A percentile compares a stretch with the other conserved stretches of the same genome.
Evolutionary conservation across 2,329 filamentous ascomycete genomes (phyloP).

Genomic region (Calonectria fujianensis): DNA sequence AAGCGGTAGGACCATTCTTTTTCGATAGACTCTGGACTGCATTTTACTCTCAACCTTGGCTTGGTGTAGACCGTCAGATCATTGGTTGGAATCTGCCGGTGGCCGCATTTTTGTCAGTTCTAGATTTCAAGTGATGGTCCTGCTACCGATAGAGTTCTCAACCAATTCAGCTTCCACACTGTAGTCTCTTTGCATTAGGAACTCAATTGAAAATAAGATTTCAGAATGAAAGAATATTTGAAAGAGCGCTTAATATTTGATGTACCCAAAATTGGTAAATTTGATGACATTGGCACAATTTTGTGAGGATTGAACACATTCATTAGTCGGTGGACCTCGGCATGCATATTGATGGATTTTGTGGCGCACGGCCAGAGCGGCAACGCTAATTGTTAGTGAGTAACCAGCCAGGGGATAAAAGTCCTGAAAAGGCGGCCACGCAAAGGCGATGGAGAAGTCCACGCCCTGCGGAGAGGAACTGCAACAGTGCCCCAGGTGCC

Average conservation of each 20-base stretch:
- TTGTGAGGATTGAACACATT: neutral
- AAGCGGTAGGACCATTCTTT: neutral
- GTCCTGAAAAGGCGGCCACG: no score
- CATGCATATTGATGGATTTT: neutral
- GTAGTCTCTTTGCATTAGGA: neutral
- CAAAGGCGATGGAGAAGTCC: neutral
- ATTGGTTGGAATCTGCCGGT: neutral
- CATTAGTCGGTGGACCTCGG: neutral
- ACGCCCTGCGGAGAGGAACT: neutral
- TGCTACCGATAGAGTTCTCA: neutral
- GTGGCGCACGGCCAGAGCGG: neutral
- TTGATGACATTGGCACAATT: neutral
- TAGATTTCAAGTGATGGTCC: neutral
- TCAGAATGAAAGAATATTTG: neutral
- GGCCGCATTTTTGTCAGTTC: neutral
- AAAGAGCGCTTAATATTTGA: neutral
- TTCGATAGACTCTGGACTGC: neutral
- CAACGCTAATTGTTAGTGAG: neutral
- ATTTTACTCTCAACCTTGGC: neutral
- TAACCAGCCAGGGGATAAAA: neutral
- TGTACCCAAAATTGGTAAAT: neutral
- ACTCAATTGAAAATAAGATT: neutral
- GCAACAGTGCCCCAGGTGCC: neutral
- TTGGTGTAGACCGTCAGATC: neutral
- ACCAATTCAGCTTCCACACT: neutral